These are phyloP conservation scores for Daldinia caldariorum DNA, from an alignment of 495 filamentous ascomycete genomes.

Conservation along the genomic window DNA sequence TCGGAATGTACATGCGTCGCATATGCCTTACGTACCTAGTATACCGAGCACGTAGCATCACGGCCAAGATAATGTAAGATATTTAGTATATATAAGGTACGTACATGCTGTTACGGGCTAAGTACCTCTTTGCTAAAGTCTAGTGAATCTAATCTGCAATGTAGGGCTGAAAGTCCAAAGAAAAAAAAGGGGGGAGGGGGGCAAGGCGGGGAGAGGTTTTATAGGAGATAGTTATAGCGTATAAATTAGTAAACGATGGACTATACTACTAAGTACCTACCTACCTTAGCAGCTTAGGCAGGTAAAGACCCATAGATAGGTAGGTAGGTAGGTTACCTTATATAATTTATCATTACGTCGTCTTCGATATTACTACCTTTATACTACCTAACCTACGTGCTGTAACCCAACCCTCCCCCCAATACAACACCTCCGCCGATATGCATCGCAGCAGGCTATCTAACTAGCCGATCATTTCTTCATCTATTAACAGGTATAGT, in stretches of 20 bases:
- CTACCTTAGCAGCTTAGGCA: too few species aligned
- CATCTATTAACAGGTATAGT: neutral
- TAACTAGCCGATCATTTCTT: neutral
- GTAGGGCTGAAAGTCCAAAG: neutral
- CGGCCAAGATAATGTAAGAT: neutral
- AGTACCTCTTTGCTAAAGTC: neutral
- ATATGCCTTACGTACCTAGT: slow-evolving; percentile 1
- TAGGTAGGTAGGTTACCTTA: too few species aligned
- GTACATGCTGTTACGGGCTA: neutral
- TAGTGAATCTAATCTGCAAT: slow-evolving; percentile 1
- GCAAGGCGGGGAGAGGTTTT: too few species aligned
- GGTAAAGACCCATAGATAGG: too few species aligned
- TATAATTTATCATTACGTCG: too few species aligned
- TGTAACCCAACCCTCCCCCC: neutral
- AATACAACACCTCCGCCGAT: neutral
- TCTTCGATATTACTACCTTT: too few species aligned
- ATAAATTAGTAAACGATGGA: too few species aligned
- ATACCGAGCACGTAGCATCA: neutral
- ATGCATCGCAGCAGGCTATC: neutral
- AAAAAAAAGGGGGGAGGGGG: too few species aligned
- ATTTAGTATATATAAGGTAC: too few species aligned
- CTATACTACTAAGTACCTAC: too few species aligned
- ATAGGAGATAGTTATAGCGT: too few species aligned
- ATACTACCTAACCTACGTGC: too few species aligned
- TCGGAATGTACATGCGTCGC: slow-evolving; percentile 31